Evolutionary conservation across 2,329 filamentous ascomycete genomes (phyloP).

Genomic region (Epichloe glyceriae): DNA sequence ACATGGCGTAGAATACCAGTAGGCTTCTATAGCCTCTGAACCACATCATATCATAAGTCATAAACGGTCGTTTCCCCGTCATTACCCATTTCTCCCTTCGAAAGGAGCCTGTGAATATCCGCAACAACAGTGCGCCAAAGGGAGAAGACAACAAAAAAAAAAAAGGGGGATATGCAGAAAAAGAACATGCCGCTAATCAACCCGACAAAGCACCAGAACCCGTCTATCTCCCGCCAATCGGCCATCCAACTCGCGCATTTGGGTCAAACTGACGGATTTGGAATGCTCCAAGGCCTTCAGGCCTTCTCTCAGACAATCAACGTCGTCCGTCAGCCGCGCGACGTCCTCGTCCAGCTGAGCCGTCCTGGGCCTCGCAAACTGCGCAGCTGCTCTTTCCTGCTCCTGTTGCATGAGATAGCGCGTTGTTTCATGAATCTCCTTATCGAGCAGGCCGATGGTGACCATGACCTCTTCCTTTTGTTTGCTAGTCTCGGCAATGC

Average conservation of each 20-base stretch:
- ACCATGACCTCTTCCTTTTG: constrained; percentile 2
- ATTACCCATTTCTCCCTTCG: no score
- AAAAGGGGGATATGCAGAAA: no score
- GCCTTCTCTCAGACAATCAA: neutral
- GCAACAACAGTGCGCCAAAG: no score
- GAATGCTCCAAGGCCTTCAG: neutral
- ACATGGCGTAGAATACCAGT: no score
- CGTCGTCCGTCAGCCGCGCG: constrained; percentile 1
- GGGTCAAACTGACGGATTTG: neutral
- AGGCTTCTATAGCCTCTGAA: no score
- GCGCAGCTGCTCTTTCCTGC: neutral
- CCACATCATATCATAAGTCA: no score
- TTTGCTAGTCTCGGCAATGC: neutral
- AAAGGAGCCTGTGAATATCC: no score
- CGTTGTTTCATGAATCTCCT: constrained; percentile 2
- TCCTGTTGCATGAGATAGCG: constrained; percentile 2
- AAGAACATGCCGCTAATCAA: neutral
- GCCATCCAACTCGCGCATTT: constrained; percentile 1
- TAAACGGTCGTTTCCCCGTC: no score
- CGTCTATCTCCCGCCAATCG: neutral
- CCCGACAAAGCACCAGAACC: neutral
- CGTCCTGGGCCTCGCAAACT: constrained; percentile 2
- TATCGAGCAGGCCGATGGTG: constrained; percentile 2
- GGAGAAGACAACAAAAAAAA: no score
- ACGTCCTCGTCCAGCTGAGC: constrained; percentile 1